Conservation (phyloP, 768 basidiomycete genomes). For the Tremella fuciformis region DNA sequence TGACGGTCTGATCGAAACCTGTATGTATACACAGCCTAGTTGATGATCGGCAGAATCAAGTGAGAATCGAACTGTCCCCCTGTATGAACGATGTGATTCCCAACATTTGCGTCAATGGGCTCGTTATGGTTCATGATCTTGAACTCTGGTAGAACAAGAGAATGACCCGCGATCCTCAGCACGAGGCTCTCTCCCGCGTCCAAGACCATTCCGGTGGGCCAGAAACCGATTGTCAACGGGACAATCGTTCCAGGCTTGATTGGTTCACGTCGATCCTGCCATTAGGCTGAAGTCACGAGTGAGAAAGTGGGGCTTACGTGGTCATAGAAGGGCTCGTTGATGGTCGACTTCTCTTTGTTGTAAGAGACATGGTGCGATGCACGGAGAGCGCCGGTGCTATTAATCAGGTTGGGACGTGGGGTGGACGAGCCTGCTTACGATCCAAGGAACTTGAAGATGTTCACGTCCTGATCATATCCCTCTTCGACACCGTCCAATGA, state of each 20-base stretch:
- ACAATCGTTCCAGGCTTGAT: constrained; percentile 4
- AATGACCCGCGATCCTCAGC: not conserved
- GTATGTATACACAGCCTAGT: too few relatives aligned
- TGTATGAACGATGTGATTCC: not conserved
- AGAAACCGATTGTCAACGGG: not conserved
- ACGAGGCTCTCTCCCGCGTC: constrained; percentile 1
- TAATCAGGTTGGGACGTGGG: too few relatives aligned
- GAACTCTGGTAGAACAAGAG: not conserved
- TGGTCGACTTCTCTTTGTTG: not conserved
- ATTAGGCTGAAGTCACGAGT: too few relatives aligned
- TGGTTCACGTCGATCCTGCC: not conserved
- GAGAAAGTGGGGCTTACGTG: too few relatives aligned
- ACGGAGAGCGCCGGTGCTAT: too few relatives aligned
- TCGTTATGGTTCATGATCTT: not conserved
- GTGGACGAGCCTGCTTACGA: too few relatives aligned
- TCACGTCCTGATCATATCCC: too few relatives aligned
- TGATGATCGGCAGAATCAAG: constrained; percentile 2
- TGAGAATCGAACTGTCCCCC: constrained; percentile 1
- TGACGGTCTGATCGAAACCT: too few relatives aligned
- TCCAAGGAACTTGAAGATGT: too few relatives aligned
- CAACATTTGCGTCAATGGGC: not conserved
- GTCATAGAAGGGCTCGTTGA: constrained; percentile 1
- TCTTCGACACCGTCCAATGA: too few relatives aligned
- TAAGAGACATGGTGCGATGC: not conserved
- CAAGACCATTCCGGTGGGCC: constrained; percentile 3